phyloP scores from a whole-genome alignment of 2,329 filamentous ascomycete genomes.

The Juglanconis oblonga region DNA sequence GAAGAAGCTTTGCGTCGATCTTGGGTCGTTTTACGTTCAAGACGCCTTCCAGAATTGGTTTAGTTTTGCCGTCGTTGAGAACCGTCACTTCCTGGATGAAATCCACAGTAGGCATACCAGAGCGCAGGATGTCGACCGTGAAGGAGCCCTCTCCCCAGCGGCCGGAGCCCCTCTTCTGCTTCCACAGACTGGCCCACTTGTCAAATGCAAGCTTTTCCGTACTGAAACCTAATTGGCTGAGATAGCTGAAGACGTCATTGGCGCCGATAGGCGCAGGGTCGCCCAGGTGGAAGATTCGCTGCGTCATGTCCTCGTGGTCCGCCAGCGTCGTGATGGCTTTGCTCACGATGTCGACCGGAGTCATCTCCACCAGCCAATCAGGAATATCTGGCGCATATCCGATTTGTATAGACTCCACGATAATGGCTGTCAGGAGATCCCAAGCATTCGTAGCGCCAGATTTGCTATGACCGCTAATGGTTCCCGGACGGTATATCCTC shows the following conservation, averaged over 20 bases:
- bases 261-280: constrained; percentile 70
- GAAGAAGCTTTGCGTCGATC: constrained; percentile 67
- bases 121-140: constrained; percentile 74
- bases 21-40: constrained; percentile 60
- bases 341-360: constrained; percentile 77
- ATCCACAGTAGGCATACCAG: constrained; percentile 75
- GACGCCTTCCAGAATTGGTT: constrained; percentile 49
- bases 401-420: constrained; percentile 74
- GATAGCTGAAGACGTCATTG: constrained; percentile 59
- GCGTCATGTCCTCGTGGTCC: constrained; percentile 59
- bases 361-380: constrained; percentile 80
- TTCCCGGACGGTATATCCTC: constrained; percentile 70
- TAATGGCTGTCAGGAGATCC: constrained; percentile 72
- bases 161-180: constrained; percentile 61
- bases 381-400: constrained; percentile 68
- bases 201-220: constrained; percentile 67
- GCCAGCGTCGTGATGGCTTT: constrained; percentile 69
- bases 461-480: constrained; percentile 73
- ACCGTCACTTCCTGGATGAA: constrained; percentile 70
- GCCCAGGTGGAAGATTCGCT: constrained; percentile 70
- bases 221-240: constrained; percentile 66
- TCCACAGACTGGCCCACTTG: constrained; percentile 73
- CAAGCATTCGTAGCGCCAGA: constrained; percentile 76
- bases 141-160: constrained; percentile 70
- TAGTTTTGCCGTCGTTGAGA: constrained; percentile 67